These are phyloP conservation scores for Circinella umbellata DNA, from an alignment of 371 early-diverging fungal species.

Conservation along the genomic window DNA sequence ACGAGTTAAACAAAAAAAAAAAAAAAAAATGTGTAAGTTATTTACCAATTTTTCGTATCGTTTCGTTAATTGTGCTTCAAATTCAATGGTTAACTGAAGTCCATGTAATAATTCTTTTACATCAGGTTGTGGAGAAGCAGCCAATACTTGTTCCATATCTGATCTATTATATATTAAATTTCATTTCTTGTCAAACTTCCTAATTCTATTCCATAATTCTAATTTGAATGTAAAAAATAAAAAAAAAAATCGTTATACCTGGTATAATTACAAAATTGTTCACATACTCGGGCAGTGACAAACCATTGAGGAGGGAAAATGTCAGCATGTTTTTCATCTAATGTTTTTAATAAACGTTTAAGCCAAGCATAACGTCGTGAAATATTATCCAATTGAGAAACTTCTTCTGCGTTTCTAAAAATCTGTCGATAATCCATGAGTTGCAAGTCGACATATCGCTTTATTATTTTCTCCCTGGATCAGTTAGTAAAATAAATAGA, in stretches of 20 bases:
- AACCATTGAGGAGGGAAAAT: constrained; percentile 87
- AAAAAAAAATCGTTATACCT: constrained; percentile 34
- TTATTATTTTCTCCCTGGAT: constrained; percentile 58
- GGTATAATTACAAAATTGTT: constrained; percentile 85
- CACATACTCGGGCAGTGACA: constrained; percentile 72
- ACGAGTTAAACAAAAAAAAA: neutral
- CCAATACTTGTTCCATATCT: constrained; percentile 59
- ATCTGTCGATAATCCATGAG: constrained; percentile 84
- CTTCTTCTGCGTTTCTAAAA: constrained; percentile 83
- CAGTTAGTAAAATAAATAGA: neutral
- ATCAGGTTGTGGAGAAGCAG: constrained; percentile 54
- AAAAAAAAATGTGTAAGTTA: too few relatives aligned
- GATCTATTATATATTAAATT: constrained; percentile 28
- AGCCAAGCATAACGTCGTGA: constrained; percentile 94
- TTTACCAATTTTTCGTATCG: constrained; percentile 62
- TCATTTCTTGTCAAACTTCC: neutral
- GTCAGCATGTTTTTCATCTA: constrained; percentile 83
- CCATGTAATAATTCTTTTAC: constrained; percentile 76
- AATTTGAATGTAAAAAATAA: neutral
- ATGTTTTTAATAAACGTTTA: constrained; percentile 81
- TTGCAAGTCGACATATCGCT: constrained; percentile 83
- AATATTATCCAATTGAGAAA: constrained; percentile 83
- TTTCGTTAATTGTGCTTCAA: constrained; percentile 83
- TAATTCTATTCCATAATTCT: neutral
- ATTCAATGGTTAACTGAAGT: constrained; percentile 85